phyloP scores from a whole-genome alignment of 2,329 filamentous ascomycete genomes.

The Acephala macrosclerotiorum region DNA sequence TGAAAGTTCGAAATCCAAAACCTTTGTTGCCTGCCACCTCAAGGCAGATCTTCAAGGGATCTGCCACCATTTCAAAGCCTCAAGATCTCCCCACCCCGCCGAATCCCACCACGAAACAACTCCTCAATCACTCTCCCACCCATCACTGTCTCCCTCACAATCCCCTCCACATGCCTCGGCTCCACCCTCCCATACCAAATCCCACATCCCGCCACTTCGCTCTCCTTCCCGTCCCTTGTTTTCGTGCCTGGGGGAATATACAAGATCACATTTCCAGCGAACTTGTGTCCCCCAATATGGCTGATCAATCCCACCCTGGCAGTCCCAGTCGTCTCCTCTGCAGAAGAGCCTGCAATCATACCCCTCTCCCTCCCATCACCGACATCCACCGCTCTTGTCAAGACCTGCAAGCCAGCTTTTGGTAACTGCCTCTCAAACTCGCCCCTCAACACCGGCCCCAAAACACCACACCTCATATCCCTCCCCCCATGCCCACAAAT shows the following conservation, averaged over 20 bases:
- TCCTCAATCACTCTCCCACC: slow-evolving; percentile 73
- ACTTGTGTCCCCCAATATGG: slow-evolving; percentile 86
- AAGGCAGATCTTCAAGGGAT: slow-evolving; percentile 2
- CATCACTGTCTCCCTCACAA: slow-evolving; percentile 74
- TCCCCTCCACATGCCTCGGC: slow-evolving; percentile 77
- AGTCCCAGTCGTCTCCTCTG: slow-evolving; percentile 11
- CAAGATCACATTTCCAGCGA: slow-evolving; percentile 83
- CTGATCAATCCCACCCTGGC: slow-evolving; percentile 75
- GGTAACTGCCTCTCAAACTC: slow-evolving; percentile 73
- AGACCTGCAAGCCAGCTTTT: slow-evolving; percentile 56
- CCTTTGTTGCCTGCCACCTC: not conserved
- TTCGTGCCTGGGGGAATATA: slow-evolving; percentile 70
- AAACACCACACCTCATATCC: slow-evolving; percentile 81
- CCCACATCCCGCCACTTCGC: slow-evolving; percentile 73
- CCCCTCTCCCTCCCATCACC: slow-evolving; percentile 29
- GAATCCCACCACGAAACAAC: slow-evolving; percentile 75
- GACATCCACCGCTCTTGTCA: slow-evolving; percentile 51
- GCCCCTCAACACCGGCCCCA: slow-evolving; percentile 74
- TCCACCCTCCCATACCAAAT: slow-evolving; percentile 86
- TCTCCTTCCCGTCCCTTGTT: slow-evolving; percentile 50
- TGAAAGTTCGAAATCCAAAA: not conserved
- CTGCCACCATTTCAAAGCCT: slow-evolving; percentile 30
- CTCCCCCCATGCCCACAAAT: slow-evolving; percentile 88
- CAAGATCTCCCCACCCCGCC: slow-evolving; percentile 57
- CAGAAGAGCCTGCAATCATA: slow-evolving; percentile 52